Evolutionary conservation across 257 asterid genomes (phyloP).

Genomic region (Capsicum rhomboideum): DNA sequence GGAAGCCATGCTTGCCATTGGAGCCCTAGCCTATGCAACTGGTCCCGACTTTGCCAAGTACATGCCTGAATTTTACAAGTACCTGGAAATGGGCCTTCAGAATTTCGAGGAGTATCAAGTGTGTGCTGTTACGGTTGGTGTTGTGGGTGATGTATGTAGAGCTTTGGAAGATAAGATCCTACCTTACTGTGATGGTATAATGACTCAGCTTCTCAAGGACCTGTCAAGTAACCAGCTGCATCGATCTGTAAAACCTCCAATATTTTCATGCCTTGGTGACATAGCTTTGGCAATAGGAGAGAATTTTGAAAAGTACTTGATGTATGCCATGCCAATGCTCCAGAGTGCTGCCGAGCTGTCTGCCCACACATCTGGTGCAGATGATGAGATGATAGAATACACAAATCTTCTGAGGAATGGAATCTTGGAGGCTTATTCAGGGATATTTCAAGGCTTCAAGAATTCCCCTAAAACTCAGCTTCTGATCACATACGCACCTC

Average conservation of each 20-base stretch:
- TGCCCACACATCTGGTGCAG: conserved; percentile 53
- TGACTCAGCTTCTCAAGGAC: conserved; percentile 77
- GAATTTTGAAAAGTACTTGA: conserved; percentile 72
- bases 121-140: conserved; percentile 85
- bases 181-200: conserved; percentile 77
- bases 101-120: conserved; percentile 90
- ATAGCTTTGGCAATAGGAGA: conserved; percentile 79
- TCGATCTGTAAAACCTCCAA: conserved; percentile 84
- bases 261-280: conserved; percentile 87
- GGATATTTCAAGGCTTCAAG: conserved; percentile 80
- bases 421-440: conserved; percentile 83
- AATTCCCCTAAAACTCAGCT: conserved; percentile 72
- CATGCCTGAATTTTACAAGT: conserved; percentile 80
- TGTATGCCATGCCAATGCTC: conserved; percentile 89
- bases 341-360: conserved; percentile 86
- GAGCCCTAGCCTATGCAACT: conserved; percentile 70
- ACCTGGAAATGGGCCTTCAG: conserved; percentile 86
- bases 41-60: conserved; percentile 68
- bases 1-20: conserved; percentile 94
- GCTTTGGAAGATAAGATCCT: conserved; percentile 71
- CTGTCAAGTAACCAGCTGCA: conserved; percentile 75
- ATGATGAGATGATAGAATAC: conserved; percentile 72
- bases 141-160: conserved; percentile 84
- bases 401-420: conserved; percentile 70
- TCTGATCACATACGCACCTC: conserved; percentile 66